These are phyloP conservation scores for Lepidium africanum DNA, from an alignment of 345 rosid genomes.

Conservation along the genomic window DNA sequence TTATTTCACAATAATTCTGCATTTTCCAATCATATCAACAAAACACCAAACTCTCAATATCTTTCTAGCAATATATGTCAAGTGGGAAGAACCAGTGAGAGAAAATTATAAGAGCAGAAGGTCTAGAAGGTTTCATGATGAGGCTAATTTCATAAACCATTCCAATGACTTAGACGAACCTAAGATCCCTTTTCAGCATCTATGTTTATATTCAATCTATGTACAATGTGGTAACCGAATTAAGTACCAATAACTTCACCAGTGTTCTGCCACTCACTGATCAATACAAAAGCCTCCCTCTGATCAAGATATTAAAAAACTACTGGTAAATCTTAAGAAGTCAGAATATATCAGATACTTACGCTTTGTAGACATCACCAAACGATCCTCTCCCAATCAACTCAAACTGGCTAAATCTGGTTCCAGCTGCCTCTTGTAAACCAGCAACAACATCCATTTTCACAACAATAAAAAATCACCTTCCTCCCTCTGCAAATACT, in stretches of 20 bases:
- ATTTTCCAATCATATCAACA: neutral
- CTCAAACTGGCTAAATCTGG: constrained; percentile 75
- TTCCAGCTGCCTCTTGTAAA: constrained; percentile 69
- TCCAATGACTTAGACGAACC: neutral
- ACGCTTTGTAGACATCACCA: constrained; percentile 99
- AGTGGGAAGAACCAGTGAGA: neutral
- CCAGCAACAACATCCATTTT: constrained; percentile 80
- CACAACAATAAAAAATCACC: neutral
- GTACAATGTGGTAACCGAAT: neutral
- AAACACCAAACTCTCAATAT: neutral
- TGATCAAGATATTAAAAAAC: neutral
- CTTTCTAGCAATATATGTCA: neutral
- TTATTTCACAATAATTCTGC: neutral
- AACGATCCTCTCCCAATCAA: constrained; percentile 96
- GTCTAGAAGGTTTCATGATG: neutral
- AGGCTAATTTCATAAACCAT: neutral
- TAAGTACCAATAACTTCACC: neutral
- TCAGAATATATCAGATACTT: constrained; percentile 26
- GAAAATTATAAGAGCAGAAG: neutral
- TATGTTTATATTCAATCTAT: neutral
- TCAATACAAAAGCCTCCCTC: neutral
- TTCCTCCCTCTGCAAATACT: constrained; percentile 17
- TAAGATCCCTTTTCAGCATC: neutral
- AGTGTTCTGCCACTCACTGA: neutral
- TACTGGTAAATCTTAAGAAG: neutral